Evolutionary conservation across 805 yeast species (phyloP), one percentile per base, ranked within the genome.

Genomic region (Metschnikowia lochheadii): DNA sequence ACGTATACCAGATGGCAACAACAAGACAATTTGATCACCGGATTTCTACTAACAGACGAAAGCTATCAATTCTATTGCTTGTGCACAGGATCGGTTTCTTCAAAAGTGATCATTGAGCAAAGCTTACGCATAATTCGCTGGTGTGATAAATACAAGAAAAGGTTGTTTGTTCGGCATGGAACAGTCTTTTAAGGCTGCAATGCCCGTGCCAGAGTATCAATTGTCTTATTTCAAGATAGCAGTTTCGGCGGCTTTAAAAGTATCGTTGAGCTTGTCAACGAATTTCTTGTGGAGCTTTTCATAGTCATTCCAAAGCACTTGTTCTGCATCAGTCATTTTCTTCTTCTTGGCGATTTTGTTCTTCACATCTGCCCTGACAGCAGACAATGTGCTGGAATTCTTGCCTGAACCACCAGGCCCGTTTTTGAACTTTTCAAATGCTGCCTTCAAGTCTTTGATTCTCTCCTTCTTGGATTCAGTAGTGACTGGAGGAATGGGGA

Each of bases 151-250:
- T 79, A 87, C 56, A 86, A 86, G 54, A 82, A 81, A 48, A 70
- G 94, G 37, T 63, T 89, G 34, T 89, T 89, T 63, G 81, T 86
- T 10, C 80, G 82, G 20, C 84, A 83, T n/a, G 94, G 94, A 15
- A 42, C 44, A 5, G 26, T 32, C 8, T 57, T 56, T 33, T 55
- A 44, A 41, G 11, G 14, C 31, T 10, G 17, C 35, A 33, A 33
- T 13, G 33, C 33, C 8, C 38, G 38, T 10, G 18, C 11, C 5
- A 14, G 21, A 32, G 11, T 20, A 21, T 14, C 17, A 13, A n/a
- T 13, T 18, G 8, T n/a, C n/a, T 54, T 59, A 73, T 52, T 70
- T 72, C 51, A 68, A 56, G 32, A 73, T 66, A n/a, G 69, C 63
- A 64, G 76, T 79, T 60, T 82, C 90, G 10, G 68, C 66, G 6